Percentiles rank a stretch among this genome's conserved stretches.
phyloP scores from a whole-genome alignment of 495 filamentous ascomycete genomes.

The Xylaria curta region DNA sequence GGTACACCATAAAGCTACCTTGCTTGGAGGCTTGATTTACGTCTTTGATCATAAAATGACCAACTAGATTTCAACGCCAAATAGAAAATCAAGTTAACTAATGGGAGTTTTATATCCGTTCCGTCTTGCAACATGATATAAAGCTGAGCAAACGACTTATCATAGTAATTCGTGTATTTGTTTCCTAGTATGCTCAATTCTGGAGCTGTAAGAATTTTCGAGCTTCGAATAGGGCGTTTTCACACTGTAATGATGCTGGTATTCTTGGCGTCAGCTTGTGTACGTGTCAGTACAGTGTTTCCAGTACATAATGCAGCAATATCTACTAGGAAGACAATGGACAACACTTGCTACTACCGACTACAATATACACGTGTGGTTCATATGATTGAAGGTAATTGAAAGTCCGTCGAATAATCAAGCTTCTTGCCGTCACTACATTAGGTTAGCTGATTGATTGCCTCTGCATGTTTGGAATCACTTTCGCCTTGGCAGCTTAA shows the following conservation, averaged over 20 bases:
- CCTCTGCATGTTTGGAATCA: not conserved
- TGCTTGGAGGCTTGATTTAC: not conserved
- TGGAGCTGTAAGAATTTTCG: not conserved
- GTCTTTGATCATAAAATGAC: not conserved
- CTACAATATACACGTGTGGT: not conserved
- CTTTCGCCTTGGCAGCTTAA: not conserved
- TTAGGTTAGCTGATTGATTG: not conserved
- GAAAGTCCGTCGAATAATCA: not conserved
- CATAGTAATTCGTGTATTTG: not conserved
- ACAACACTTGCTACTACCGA: not conserved
- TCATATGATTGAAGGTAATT: not conserved
- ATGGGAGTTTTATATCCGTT: not conserved
- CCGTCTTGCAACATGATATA: not conserved
- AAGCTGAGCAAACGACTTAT: not conserved
- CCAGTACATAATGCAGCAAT: not conserved
- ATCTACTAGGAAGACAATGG: not conserved
- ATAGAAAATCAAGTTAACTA: not conserved
- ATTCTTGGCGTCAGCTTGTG: slow-evolving; percentile 8
- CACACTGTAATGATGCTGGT: not conserved
- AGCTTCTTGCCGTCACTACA: not conserved
- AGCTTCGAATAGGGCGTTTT: not conserved
- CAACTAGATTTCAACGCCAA: not conserved
- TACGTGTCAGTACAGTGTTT: not conserved
- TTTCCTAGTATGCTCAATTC: not conserved
- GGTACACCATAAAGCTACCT: not conserved